A percentile compares a stretch with the other conserved stretches of the same genome.
Evolutionary conservation across 2,329 filamentous ascomycete species (phyloP).

Genomic region (Coniosporium tulheliwenetii): DNA sequence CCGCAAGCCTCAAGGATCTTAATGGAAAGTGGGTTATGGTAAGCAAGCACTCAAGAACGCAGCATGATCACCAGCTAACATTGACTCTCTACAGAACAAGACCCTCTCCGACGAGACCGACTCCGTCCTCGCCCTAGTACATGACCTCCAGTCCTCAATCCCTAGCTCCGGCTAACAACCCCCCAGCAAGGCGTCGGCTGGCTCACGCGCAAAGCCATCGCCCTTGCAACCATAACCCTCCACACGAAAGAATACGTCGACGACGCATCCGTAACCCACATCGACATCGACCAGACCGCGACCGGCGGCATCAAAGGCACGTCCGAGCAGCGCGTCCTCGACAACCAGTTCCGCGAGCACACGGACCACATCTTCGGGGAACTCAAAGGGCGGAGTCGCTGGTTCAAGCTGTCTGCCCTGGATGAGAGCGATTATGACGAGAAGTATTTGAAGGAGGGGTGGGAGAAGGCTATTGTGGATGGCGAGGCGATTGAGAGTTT

Average conservation of each 20-base stretch:
- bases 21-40: conserved; percentile 1
- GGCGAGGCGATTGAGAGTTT: conserved; percentile 31
- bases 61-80: background rate
- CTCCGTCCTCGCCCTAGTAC: conserved; percentile 47
- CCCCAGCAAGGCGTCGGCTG: conserved; percentile 50
- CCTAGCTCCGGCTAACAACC: background rate
- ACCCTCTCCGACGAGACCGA: conserved; percentile 53
- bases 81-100: conserved; percentile 46
- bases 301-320: conserved; percentile 58
- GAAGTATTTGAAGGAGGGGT: conserved; percentile 41
- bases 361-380: conserved; percentile 66
- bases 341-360: conserved; percentile 49
- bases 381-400: conserved; percentile 45
- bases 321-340: conserved; percentile 39
- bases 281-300: conserved; percentile 57
- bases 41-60: conserved; percentile 21
- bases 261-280: conserved; percentile 37
- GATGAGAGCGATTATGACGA: conserved; percentile 22
- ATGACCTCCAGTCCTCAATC: conserved; percentile 1
- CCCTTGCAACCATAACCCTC: conserved; percentile 53
- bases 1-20: background rate
- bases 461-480: conserved; percentile 39
- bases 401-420: conserved; percentile 22
- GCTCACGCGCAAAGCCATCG: conserved; percentile 57
- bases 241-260: conserved; percentile 35